Conservation (phyloP, 176 grass and related monocot genomes). For the Musa beccarii region DNA sequence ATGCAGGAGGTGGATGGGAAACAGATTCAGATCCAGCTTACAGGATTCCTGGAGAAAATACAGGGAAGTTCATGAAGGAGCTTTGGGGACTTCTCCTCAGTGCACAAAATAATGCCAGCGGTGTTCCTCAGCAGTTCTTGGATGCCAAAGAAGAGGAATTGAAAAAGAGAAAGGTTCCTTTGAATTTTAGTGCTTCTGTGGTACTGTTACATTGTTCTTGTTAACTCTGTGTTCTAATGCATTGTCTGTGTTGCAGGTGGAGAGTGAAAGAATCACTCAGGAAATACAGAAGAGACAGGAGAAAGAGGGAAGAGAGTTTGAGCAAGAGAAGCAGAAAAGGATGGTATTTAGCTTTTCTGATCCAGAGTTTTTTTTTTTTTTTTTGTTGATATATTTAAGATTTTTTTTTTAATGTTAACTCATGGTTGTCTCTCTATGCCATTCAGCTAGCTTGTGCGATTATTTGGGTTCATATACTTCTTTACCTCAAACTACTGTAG, state of each 20-base stretch:
- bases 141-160: constrained; percentile 92
- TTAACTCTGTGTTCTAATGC: not conserved
- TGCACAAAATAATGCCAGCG: constrained; percentile 83
- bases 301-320: constrained; percentile 58
- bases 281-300: constrained; percentile 89
- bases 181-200: not conserved
- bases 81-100: constrained; percentile 77
- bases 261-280: constrained; percentile 72
- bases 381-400: constrained; percentile 12
- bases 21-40: constrained; percentile 90
- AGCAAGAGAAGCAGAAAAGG: constrained; percentile 48
- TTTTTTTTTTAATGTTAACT: constrained; percentile 37
- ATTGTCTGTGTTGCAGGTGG: constrained; percentile 32
- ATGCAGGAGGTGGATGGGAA: constrained; percentile 80
- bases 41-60: constrained; percentile 99
- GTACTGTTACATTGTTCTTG: not conserved
- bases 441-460: constrained; percentile 98
- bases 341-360: constrained; percentile 41
- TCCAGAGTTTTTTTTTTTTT: constrained; percentile 20
- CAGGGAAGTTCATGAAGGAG: constrained; percentile 91
- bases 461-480: constrained; percentile 81
- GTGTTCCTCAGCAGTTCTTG: constrained; percentile 93
- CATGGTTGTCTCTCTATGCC: constrained; percentile 60
- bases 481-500: constrained; percentile 99
- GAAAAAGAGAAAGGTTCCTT: constrained; percentile 59